phyloP scores from a whole-genome alignment of 1,284 basidiomycete species.

The Microbotryum intermedium region DNA sequence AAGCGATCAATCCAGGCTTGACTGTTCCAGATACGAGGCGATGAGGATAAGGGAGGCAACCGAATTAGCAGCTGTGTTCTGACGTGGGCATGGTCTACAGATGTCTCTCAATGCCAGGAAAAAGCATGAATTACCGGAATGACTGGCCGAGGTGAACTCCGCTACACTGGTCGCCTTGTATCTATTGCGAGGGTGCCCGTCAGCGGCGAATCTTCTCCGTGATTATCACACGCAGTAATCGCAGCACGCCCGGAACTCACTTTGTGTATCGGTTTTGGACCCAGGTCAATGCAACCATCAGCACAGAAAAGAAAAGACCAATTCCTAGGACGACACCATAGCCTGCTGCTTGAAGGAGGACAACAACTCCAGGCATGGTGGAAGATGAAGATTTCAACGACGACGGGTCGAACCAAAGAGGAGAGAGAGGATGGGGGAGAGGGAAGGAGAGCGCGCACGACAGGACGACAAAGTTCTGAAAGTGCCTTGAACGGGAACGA shows the following conservation, averaged over 20 bases:
- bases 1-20: constrained; percentile 80
- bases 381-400: too few relatives aligned
- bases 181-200: constrained; percentile 27
- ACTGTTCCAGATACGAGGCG: background rate
- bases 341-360: constrained; percentile 52
- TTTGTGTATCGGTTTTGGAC: constrained; percentile 62
- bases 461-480: too few relatives aligned
- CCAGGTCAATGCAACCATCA: constrained; percentile 63
- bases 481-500: too few relatives aligned
- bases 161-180: constrained; percentile 45
- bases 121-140: constrained; percentile 8
- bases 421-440: too few relatives aligned
- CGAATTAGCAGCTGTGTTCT: background rate
- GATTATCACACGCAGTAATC: background rate
- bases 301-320: constrained; percentile 68
- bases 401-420: too few relatives aligned
- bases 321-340: constrained; percentile 74
- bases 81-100: background rate
- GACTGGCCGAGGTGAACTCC: constrained; percentile 66
- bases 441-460: too few relatives aligned
- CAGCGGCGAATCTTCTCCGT: constrained; percentile 36
- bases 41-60: background rate
- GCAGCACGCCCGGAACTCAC: background rate
- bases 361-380: background rate
- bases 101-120: too few relatives aligned